Percentiles rank a stretch among this genome's conserved stretches.
phyloP scores from a whole-genome alignment of 805 yeast genomes.

The Priceomyces fermenticarens region DNA sequence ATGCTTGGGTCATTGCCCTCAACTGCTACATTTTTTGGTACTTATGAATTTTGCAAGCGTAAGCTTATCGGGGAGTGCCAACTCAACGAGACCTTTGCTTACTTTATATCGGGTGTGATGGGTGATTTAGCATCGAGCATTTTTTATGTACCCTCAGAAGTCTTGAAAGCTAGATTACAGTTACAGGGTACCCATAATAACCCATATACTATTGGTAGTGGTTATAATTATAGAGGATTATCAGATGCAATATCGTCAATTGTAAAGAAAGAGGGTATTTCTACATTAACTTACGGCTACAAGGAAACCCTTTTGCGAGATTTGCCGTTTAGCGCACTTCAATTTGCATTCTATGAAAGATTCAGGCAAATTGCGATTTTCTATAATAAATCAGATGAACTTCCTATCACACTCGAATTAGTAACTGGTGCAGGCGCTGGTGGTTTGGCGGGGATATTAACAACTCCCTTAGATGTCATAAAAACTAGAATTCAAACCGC shows the following conservation, averaged over 20 bases:
- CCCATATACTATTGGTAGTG: slow-evolving; percentile 64
- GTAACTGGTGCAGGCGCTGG: slow-evolving; percentile 95
- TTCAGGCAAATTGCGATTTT: slow-evolving; percentile 60
- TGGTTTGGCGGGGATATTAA: slow-evolving; percentile 82
- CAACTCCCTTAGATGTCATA: slow-evolving; percentile 90
- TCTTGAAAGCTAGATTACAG: slow-evolving; percentile 87
- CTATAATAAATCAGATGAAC: slow-evolving; percentile 35
- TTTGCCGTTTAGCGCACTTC: slow-evolving; percentile 92
- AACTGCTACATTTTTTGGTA: slow-evolving; percentile 89
- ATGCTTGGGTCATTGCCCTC: slow-evolving; percentile 91
- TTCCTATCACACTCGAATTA: slow-evolving; percentile 63
- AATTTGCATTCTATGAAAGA: slow-evolving; percentile 91
- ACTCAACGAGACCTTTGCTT: slow-evolving; percentile 75
- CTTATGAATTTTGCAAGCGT: slow-evolving; percentile 82
- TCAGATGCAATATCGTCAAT: slow-evolving; percentile 68
- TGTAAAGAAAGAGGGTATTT: slow-evolving; percentile 63
- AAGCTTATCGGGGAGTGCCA: slow-evolving; percentile 58
- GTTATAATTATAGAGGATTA: slow-evolving; percentile 82
- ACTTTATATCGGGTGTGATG: slow-evolving; percentile 81
- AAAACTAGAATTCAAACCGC: slow-evolving; percentile 94
- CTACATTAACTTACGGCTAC: slow-evolving; percentile 83
- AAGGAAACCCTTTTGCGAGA: slow-evolving; percentile 92
- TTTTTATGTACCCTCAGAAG: slow-evolving; percentile 94
- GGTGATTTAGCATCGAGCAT: slow-evolving; percentile 90
- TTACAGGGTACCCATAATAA: slow-evolving; percentile 87